phyloP scores from a whole-genome alignment of 305 asterid species.

The Nicotiana rustica region DNA sequence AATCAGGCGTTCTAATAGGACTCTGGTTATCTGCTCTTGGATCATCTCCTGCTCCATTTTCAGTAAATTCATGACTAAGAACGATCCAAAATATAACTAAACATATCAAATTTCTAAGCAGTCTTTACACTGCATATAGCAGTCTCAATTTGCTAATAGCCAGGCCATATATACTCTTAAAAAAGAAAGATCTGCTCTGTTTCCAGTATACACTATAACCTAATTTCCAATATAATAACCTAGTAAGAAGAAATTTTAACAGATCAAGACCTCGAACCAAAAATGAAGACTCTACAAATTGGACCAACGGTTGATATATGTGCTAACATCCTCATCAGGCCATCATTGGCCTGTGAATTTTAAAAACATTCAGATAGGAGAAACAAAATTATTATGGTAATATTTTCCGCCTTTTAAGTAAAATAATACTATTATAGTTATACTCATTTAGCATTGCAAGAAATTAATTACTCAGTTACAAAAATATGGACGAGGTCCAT shows the following conservation, averaged over 20 bases:
- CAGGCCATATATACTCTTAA: background rate
- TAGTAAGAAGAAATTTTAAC: background rate
- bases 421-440: background rate
- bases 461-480: background rate
- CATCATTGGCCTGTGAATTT: background rate
- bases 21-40: conserved; percentile 98
- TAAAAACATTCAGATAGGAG: background rate
- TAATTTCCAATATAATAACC: background rate
- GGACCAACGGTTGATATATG: background rate
- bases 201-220: background rate
- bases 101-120: background rate
- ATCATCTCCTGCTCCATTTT: conserved; percentile 72
- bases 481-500: background rate
- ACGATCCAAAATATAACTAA: background rate
- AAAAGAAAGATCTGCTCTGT: background rate
- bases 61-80: background rate
- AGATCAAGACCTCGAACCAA: background rate
- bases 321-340: background rate
- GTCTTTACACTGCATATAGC: background rate
- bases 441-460: background rate
- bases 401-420: background rate
- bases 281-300: background rate
- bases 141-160: background rate
- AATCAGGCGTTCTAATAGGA: conserved; percentile 83
- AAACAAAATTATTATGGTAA: background rate